Conservation (phyloP, 2,329 filamentous ascomycete genomes). For the Fusarium setosum region DNA sequence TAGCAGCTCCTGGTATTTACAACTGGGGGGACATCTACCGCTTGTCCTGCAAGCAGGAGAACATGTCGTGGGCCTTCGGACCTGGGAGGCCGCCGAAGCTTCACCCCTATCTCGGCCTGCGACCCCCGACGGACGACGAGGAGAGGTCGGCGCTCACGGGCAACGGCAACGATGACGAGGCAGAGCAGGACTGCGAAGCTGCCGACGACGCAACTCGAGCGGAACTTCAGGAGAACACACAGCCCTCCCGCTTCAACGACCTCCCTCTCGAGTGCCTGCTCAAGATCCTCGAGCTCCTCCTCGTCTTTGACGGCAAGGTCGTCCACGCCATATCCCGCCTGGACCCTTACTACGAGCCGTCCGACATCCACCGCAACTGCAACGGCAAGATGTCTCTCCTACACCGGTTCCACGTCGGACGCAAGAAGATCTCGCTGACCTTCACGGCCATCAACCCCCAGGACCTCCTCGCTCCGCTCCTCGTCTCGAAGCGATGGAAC, state of each 20-base stretch:
- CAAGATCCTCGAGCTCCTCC: constrained; percentile 49
- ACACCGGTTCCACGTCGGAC: constrained; percentile 54
- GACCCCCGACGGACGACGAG: background rate
- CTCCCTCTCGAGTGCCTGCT: constrained; percentile 47
- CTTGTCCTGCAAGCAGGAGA: constrained; percentile 33
- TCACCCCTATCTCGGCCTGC: constrained; percentile 27
- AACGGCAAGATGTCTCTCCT: constrained; percentile 38
- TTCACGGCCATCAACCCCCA: constrained; percentile 47
- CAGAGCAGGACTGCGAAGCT: background rate
- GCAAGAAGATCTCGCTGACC: constrained; percentile 45
- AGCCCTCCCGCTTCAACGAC: constrained; percentile 42
- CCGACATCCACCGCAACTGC: constrained; percentile 18
- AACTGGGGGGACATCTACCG: constrained; percentile 24
- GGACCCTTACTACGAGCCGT: constrained; percentile 47
- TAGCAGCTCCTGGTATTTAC: rapidly evolving
- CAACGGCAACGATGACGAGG: background rate
- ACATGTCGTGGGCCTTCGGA: constrained; percentile 24
- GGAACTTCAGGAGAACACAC: constrained; percentile 23
- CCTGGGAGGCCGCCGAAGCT: background rate
- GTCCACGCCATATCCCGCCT: constrained; percentile 60
- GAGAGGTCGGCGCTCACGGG: background rate
- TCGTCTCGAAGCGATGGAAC: constrained; percentile 54
- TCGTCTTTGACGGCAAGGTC: constrained; percentile 48
- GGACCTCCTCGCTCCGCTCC: constrained; percentile 50
- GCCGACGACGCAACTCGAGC: background rate